These are phyloP conservation scores for Hanseniaspora hatyaiensis DNA, from an alignment of 805 yeast genomes.

Conservation along the genomic window DNA sequence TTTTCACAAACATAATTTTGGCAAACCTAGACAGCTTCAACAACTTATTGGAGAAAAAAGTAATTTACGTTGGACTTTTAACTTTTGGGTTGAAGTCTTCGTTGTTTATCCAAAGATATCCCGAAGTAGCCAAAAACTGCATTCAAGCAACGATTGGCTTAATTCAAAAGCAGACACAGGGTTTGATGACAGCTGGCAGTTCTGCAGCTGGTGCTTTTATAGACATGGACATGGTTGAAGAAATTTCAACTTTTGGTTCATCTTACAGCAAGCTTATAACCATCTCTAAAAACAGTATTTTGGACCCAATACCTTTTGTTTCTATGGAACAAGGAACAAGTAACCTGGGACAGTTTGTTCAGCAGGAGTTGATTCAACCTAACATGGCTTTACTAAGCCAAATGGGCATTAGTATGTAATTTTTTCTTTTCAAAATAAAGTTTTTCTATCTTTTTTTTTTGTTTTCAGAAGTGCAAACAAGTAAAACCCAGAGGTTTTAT, in stretches of 20 bases:
- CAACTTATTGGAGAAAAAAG: slow-evolving; percentile 45
- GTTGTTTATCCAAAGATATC: slow-evolving; percentile 34
- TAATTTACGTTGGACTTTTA: slow-evolving; percentile 40
- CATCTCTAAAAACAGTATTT: slow-evolving; percentile 42
- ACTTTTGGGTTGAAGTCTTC: slow-evolving; percentile 32
- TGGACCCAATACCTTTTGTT: slow-evolving; percentile 60
- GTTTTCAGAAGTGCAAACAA: no score
- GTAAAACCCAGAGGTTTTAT: no score
- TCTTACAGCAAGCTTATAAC: slow-evolving; percentile 63
- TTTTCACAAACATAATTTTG: slow-evolving; percentile 32
- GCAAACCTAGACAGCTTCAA: slow-evolving; percentile 37
- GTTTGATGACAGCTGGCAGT: slow-evolving; percentile 28
- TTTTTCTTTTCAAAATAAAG: not conserved
- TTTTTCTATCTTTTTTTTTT: not conserved
- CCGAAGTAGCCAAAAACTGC: slow-evolving; percentile 34
- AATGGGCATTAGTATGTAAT: slow-evolving; percentile 17
- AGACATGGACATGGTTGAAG: slow-evolving; percentile 46
- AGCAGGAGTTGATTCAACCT: slow-evolving; percentile 26
- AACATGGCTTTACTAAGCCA: slow-evolving; percentile 24
- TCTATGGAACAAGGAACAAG: slow-evolving; percentile 24
- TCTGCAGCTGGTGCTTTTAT: slow-evolving; percentile 17
- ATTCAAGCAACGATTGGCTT: slow-evolving; percentile 33
- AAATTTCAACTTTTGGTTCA: slow-evolving; percentile 74
- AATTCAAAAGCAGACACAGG: slow-evolving; percentile 24
- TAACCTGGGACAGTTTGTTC: slow-evolving; percentile 21